Evolutionary conservation across 2,329 filamentous ascomycete species (phyloP), one percentile per base, ranked within the genome.

Genomic region (Endothia cerciana): DNA sequence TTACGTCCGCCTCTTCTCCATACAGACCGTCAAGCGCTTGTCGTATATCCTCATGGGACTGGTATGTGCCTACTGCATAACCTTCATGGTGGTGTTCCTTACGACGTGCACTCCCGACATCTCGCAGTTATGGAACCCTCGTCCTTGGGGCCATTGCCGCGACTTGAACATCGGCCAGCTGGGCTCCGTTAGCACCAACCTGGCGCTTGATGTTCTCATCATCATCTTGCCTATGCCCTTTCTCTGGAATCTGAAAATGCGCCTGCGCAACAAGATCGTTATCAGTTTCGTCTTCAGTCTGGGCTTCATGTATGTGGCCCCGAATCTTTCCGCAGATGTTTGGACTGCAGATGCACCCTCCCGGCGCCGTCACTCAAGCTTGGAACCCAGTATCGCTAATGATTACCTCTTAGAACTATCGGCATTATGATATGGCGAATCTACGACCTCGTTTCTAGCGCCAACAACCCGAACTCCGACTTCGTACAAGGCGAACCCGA

Each of bases 401-500:
- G n/a, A 25, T 22, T 22, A 3, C 13, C 2, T 19, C 17, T 10
- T 38, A 60, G 58, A 17, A 60, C 41, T 13, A n/a, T 60, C 33
- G 41, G 58, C 17, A 60, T 60, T 22, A 60, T 60, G 58, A 36
- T 49, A 11, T 60, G 58, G 58, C 25, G 58, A n/a, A 60, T 49
- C 13, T 28, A 47, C 15, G 41, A 60, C 19, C 41, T 60, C 15
- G 30, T 25, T 30, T 47, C 30, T 22, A 36, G 25, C 25, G 40
- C 45, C 2, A 25, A 47, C n/a, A 11, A 47, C 45, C 45, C 58
- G 1, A 47, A 43, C 10, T 11, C 58, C 19, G 58, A 49, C 41
- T 47, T 60, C 19, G 28, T 47, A 10, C n/a, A n/a, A 8, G 28
- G 36, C 11, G 47, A 47, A 40, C 58, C 58, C 25, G 41, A 33